Evolutionary conservation across 2,329 filamentous ascomycete species (phyloP), one percentile per base, ranked within the genome.

Genomic region (Pseudogymnoascus sp.): DNA sequence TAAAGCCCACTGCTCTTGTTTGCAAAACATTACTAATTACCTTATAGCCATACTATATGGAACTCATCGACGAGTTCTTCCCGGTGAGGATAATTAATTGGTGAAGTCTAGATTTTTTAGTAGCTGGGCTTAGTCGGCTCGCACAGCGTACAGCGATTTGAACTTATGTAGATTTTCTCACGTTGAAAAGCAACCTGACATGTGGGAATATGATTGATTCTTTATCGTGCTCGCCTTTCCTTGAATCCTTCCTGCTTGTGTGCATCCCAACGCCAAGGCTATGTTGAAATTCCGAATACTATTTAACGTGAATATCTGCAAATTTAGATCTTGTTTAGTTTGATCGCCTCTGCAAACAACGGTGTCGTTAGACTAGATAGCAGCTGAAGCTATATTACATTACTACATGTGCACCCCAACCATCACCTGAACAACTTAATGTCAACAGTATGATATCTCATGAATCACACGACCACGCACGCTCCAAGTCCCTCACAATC

Each of bases 31-130:
- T 66, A 53, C 63, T 65, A 68, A 65, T 37, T 5, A 14, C 16
- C n/a, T 7, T 1, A 21, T 65, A 85, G 84, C 85, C 84, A 5
- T 91, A 91, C 76, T 91, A 91, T 72, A 71, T 88, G 67, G 87
- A 87, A 64, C 80, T 91, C 62, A 90, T 92, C 67, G 82, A 91
- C 67, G 88, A 90, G 75, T 91, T 83, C 76, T 90, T 90, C 73
- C 86, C 86, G 34, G 79, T 84, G 63, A 85, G 83, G 78, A 80
- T 88, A 61, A 79, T 92, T 70, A 83, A 80, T 77, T 91, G 89
- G 89, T 91, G 79, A 63, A 56, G 14, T n/a, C 59, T 38, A 34
- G 59, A 65, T 49, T 61, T 23, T 21, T 23, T 23, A 23, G 11
- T 23, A 46, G 42, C 42, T 46, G 18, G 18, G 42, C 18, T 46